Base-by-base conservation (phyloP, 805 yeast species). In the Saturnispora halmiae region DNA sequence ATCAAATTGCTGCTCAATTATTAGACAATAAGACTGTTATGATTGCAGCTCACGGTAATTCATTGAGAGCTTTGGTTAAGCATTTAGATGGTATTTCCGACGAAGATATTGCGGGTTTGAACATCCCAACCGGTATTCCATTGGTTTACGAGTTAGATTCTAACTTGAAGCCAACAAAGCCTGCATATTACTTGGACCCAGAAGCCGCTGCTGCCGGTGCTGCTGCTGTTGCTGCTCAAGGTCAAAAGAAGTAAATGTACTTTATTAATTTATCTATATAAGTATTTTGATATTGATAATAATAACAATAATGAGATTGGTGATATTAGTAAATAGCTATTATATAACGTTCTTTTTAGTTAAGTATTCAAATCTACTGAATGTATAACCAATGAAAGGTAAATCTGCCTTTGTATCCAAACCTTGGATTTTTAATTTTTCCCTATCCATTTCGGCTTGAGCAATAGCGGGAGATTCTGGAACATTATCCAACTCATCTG, bases 161-260 rank as follows among this genome's bases (percentile, higher is more conserved):
- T 41, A 61, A 75, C 59, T 78, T 88, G 69, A 77, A 77, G 69
- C 96, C 96, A 69, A 72, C 80, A 63, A 87, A 87, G 79, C 82
- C 86, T 54, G 79, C 94, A 56, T 86, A 88, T 77, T 88, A 88
- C 80, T 81, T 88, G 69, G 97, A 88, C 72, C 97, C 97, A 59
- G 96, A 86, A 73, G 97, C 96, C 60, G 97, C 97, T 60, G 95
- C 88, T 51, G 96, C 96, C 42, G 97, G 97, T 75, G 97, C 96
- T 52, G 96, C 96, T 61, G 96, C 96, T 46, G 97, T 88, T 56
- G 97, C 96, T 58, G 85, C 85, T 58, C 97, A 88, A 73, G 97
- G 97, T 66, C 72, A 72, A 64, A 77, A 75, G 72, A 73, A 74
- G 55, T 69, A 63, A 46, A 16, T 15, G 13, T 6, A 21, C 11